Evolutionary conservation across 768 basidiomycete species (phyloP).

Genomic region (Trametes cinnabarina): DNA sequence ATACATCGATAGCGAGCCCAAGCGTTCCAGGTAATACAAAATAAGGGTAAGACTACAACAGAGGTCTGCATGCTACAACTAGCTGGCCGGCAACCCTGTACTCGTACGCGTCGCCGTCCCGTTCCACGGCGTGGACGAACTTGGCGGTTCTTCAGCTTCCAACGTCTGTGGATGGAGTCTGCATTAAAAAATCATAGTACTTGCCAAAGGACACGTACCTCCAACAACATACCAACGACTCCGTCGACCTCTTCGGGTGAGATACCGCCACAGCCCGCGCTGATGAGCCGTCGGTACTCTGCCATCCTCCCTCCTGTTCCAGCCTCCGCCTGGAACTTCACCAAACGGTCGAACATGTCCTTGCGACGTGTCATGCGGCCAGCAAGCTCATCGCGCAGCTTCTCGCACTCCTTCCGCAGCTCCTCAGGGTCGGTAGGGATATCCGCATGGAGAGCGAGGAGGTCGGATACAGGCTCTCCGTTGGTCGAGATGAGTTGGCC

Average conservation of each 20-base stretch:
- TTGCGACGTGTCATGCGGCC: constrained; percentile 68
- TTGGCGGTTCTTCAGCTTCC: constrained; percentile 77
- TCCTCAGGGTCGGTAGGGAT: constrained; percentile 58
- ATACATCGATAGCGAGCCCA: constrained; percentile 11
- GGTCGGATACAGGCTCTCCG: constrained; percentile 45
- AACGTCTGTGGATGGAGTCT: constrained; percentile 52
- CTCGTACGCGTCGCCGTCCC: constrained; percentile 19
- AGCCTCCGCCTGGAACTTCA: constrained; percentile 81
- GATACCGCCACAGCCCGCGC: constrained; percentile 86
- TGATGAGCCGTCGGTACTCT: constrained; percentile 86
- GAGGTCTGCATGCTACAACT: constrained; percentile 9
- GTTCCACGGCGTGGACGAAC: constrained; percentile 45
- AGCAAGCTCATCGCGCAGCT: constrained; percentile 60
- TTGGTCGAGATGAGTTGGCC: constrained; percentile 51
- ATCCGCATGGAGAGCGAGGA: constrained; percentile 55
- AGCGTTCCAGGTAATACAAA: constrained; percentile 17
- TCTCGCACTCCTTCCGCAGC: constrained; percentile 54
- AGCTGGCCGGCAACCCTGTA: constrained; percentile 5
- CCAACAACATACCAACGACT: constrained; percentile 79
- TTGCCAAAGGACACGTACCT: constrained; percentile 55
- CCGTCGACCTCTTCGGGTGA: constrained; percentile 85
- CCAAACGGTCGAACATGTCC: constrained; percentile 70
- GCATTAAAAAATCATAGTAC: constrained; percentile 1
- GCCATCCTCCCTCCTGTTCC: constrained; percentile 88
- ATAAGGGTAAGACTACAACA: constrained; percentile 18